phyloP scores from a whole-genome alignment of 495 filamentous ascomycete species.

The Penicillium roqueforti region DNA sequence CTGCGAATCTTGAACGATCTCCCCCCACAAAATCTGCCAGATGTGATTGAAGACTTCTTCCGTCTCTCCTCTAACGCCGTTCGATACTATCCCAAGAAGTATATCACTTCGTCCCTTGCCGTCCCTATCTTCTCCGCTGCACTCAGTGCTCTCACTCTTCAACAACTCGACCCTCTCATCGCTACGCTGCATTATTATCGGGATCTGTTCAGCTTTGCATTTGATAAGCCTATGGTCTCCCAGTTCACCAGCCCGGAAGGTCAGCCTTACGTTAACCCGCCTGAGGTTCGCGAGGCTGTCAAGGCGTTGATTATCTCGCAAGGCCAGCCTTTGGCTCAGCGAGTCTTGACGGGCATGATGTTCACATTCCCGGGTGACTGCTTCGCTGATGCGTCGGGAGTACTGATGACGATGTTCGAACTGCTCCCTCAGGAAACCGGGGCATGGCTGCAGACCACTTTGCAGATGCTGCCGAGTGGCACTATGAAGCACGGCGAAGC shows the following conservation, averaged over 20 bases:
- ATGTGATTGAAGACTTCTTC: conserved; percentile 98
- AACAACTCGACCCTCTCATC: conserved; percentile 85
- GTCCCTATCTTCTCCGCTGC: conserved; percentile 81
- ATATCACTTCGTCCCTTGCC: conserved; percentile 73
- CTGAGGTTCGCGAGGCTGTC: conserved; percentile 65
- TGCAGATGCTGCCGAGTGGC: conserved; percentile 77
- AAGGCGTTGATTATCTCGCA: conserved; percentile 64
- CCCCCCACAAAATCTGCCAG: conserved; percentile 80
- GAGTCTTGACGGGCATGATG: conserved; percentile 95
- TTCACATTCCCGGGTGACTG: conserved; percentile 94
- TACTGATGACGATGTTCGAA: conserved; percentile 85
- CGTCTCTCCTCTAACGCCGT: conserved; percentile 84
- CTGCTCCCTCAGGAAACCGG: conserved; percentile 74
- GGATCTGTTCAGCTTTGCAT: conserved; percentile 86
- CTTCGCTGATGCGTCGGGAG: conserved; percentile 87
- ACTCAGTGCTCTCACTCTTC: conserved; percentile 74
- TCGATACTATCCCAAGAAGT: conserved; percentile 81
- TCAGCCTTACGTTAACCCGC: conserved; percentile 47
- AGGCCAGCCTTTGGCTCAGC: conserved; percentile 76
- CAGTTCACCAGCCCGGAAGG: conserved; percentile 50
- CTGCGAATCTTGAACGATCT: conserved; percentile 84
- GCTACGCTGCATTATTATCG: conserved; percentile 91
- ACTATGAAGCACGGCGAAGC: conserved; percentile 64
- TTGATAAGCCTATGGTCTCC: conserved; percentile 69
- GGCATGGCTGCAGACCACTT: conserved; percentile 73